These are phyloP conservation scores for Melaleuca alternifolia DNA, from an alignment of 345 rosid species.

Conservation along the genomic window DNA sequence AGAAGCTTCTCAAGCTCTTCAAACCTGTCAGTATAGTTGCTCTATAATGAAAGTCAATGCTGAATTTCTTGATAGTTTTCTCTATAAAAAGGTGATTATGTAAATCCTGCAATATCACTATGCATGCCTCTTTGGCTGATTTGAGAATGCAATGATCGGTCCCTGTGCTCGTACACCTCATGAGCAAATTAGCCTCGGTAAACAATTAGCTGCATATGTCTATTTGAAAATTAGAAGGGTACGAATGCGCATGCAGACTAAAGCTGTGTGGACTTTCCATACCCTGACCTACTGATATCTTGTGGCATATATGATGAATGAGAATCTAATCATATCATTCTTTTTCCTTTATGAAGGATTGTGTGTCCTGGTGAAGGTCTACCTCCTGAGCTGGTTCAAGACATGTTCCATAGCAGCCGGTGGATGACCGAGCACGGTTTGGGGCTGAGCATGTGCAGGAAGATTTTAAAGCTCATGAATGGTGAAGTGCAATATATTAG, in stretches of 20 bases:
- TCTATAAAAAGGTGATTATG: background rate
- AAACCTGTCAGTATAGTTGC: background rate
- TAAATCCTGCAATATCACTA: background rate
- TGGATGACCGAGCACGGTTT: conserved; percentile 87
- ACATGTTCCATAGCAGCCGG: conserved; percentile 78
- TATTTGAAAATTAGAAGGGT: background rate
- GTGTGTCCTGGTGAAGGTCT: conserved; percentile 94
- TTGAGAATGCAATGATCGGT: background rate
- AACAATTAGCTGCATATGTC: background rate
- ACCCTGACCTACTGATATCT: background rate
- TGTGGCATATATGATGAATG: background rate
- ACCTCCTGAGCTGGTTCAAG: conserved; percentile 82
- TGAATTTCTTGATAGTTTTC: background rate
- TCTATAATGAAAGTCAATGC: background rate
- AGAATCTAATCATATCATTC: background rate
- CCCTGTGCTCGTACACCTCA: background rate
- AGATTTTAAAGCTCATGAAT: conserved; percentile 76
- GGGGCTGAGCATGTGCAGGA: conserved; percentile 87
- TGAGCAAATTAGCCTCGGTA: background rate
- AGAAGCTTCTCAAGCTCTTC: background rate
- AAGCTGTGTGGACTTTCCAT: background rate
- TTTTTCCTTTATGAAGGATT: conserved; percentile 38
- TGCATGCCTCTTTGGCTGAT: background rate
- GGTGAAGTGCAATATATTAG: conserved; percentile 90
- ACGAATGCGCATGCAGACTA: background rate